phyloP scores from a whole-genome alignment of 78 protist species.

The Dictyostelium purpureum region DNA sequence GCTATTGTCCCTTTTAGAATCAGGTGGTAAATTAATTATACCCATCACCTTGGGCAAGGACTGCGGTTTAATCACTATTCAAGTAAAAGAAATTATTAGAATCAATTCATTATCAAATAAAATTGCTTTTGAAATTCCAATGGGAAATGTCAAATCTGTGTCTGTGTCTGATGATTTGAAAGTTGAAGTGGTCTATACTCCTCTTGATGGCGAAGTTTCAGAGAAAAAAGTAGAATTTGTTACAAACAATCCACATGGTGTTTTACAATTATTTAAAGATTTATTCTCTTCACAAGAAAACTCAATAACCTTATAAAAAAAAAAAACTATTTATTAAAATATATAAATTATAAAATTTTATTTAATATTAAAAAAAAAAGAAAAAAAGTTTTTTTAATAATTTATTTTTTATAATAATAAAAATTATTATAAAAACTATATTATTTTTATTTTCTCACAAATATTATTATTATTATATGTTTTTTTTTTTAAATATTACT shows the following conservation, averaged over 20 bases:
- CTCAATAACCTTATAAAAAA: conserved; percentile 4
- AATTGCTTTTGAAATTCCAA: conserved; percentile 62
- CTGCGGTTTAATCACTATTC: conserved; percentile 46
- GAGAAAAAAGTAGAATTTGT: conserved; percentile 33
- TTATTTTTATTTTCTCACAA: too few species aligned
- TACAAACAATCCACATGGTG: conserved; percentile 62
- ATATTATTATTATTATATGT: too few species aligned
- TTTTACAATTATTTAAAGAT: conserved; percentile 66
- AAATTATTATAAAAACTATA: too few species aligned
- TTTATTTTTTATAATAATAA: too few species aligned
- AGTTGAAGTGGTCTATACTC: conserved; percentile 27
- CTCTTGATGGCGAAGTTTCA: conserved; percentile 54
- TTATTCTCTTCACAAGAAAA: conserved; percentile 49
- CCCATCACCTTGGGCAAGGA: conserved; percentile 67
- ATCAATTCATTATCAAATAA: conserved; percentile 62
- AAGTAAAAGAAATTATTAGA: conserved; percentile 48
- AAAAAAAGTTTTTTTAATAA: too few species aligned
- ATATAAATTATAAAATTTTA: too few species aligned
- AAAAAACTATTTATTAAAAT: too few species aligned
- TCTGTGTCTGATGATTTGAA: conserved; percentile 14
- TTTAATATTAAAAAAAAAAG: too few species aligned
- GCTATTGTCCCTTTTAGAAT: conserved; percentile 29
- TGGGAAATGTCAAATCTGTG: conserved; percentile 47
- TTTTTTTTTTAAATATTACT: too few species aligned
- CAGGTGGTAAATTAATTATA: conserved; percentile 57